Conservation (phyloP, 768 basidiomycete genomes). For the Gyrodon lividus region DNA sequence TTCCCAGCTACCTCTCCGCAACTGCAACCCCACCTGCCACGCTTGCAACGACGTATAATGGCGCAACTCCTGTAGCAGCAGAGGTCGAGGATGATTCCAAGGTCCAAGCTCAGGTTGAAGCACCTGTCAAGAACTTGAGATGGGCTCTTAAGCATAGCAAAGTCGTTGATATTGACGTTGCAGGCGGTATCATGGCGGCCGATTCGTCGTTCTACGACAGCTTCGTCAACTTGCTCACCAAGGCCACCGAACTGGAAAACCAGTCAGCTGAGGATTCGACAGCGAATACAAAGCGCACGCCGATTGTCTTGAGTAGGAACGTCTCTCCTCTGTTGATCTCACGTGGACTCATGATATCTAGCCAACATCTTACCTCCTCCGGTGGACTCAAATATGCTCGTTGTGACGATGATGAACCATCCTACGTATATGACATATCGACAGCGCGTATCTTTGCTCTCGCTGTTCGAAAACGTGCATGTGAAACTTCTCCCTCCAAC, state of each 20-base stretch:
- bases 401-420: constrained; percentile 79
- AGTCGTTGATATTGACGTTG: constrained; percentile 71
- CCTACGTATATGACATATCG: constrained; percentile 74
- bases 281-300: constrained; percentile 37
- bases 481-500: constrained; percentile 76
- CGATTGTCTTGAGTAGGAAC: constrained; percentile 63
- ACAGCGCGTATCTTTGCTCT: constrained; percentile 66
- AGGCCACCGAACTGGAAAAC: constrained; percentile 44
- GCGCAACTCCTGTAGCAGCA: constrained; percentile 38
- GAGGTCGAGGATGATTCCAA: constrained; percentile 18
- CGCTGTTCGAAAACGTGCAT: constrained; percentile 67
- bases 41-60: constrained; percentile 56
- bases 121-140: constrained; percentile 52
- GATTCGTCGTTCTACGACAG: constrained; percentile 58
- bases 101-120: constrained; percentile 27
- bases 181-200: constrained; percentile 44
- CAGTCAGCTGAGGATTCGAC: constrained; percentile 30
- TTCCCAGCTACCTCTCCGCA: constrained; percentile 34
- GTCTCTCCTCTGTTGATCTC: background rate
- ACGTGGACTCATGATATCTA: constrained; percentile 29
- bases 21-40: constrained; percentile 23
- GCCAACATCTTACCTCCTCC: constrained; percentile 82
- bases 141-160: constrained; percentile 66
- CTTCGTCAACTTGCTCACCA: constrained; percentile 70
- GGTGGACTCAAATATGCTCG: constrained; percentile 64